Base-by-base conservation (phyloP, 352 stramenopile genomes). In the Pythium myriotylum region DNA sequence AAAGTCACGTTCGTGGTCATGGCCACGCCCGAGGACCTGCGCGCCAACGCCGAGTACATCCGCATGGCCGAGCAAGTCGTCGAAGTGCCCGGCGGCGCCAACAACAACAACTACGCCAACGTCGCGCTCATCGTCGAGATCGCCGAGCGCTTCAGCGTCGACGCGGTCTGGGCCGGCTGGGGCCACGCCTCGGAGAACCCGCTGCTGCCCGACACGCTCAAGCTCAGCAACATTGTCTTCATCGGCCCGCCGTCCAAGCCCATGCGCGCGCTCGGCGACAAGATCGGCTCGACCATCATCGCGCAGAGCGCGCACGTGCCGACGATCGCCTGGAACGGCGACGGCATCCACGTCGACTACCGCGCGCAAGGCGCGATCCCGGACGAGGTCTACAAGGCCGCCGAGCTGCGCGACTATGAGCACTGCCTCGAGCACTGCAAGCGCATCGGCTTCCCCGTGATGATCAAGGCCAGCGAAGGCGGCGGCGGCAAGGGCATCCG, bases 71-170 rank as follows among this genome's bases (percentile, higher is more conserved):
- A 99, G 74, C 91, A 99, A 68, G 98, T 99, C 46, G 96, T 99
- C 26, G 97, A 99, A 75, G 98, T 99, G 49, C 98, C 98, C 20
- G 97, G 98, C 53, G 98, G 98, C 52, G 97, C 97, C 50, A 99
- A 99, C 88, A 99, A 99, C 85, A 98, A 99, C 92, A 99, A 99
- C 86, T 99, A 99, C 77, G 97, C 97, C 70, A 99, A 99, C 81
- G 97, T 99, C 16, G 89, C 88, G 41, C 87, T 99, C 24, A 99
- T 99, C 72, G 92, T 99, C 22, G 95, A 99, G 83, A 97, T 99
- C 33, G 97, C 97, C 14, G 92, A 98, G 54, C 84, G 97, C 16
- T 98, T 97, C 73, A 79, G 91, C 45, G 96, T 99, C 9, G 95
- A 99, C 70, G 97, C 96, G 26, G 97, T 99, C 3, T 99, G 97